phyloP scores from a whole-genome alignment of 805 yeast genomes.

The Monosporozyma unispora region DNA sequence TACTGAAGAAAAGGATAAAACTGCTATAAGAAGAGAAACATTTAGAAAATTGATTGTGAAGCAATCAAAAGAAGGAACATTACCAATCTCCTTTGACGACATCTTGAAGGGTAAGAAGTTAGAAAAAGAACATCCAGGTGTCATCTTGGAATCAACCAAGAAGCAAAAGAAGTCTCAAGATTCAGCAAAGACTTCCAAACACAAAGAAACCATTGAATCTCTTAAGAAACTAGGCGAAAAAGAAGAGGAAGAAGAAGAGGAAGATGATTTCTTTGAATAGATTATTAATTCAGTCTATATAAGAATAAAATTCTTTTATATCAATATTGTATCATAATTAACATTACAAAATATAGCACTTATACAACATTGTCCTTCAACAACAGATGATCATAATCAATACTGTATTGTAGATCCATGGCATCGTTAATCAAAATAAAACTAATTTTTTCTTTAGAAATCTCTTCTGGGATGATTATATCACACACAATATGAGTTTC shows the following conservation, averaged over 20 bases:
- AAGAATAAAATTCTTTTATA: not conserved
- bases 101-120: constrained; percentile 31
- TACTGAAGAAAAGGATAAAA: constrained; percentile 29
- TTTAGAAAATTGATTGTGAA: constrained; percentile 46
- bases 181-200: constrained; percentile 13
- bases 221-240: constrained; percentile 4
- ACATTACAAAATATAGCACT: not conserved
- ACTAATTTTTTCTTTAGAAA: constrained; percentile 38
- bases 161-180: constrained; percentile 4
- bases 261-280: constrained; percentile 40
- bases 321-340: not conserved
- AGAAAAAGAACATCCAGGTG: constrained; percentile 20
- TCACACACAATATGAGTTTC: constrained; percentile 32
- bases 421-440: constrained; percentile 59
- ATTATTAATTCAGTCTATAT: too few relatives aligned
- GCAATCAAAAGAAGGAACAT: constrained; percentile 42
- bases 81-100: constrained; percentile 50
- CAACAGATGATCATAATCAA: constrained; percentile 11
- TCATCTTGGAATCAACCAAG: constrained; percentile 10
- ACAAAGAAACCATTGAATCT: constrained; percentile 15
- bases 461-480: constrained; percentile 41
- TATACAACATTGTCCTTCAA: constrained; percentile 1
- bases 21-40: constrained; percentile 37
- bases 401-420: constrained; percentile 42
- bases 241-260: constrained; percentile 23